These are phyloP conservation scores for Guadua angustifolia DNA, from an alignment of 176 grass and related monocot species.

Conservation along the genomic window DNA sequence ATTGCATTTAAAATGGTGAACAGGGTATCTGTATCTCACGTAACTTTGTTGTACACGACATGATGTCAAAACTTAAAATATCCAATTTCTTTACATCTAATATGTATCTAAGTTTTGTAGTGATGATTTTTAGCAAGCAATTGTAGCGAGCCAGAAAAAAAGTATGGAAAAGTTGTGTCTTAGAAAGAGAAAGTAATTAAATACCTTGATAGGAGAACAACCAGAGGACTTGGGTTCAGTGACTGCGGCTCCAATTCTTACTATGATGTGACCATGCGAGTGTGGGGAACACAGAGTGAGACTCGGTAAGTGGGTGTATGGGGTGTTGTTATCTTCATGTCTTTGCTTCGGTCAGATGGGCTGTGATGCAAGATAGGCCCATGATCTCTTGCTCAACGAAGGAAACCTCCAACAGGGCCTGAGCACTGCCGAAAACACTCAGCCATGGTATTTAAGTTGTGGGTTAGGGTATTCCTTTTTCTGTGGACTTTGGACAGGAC, in stretches of 20 bases:
- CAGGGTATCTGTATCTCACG: background rate
- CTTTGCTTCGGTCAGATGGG: background rate
- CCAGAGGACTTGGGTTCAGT: background rate
- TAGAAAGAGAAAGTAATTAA: background rate
- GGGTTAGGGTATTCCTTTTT: background rate
- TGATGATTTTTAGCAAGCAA: background rate
- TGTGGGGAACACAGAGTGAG: background rate
- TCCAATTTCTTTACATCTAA: background rate
- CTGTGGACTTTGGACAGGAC: background rate
- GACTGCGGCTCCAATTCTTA: background rate
- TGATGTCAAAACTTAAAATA: background rate
- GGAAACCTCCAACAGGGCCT: background rate
- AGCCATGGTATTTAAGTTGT: background rate
- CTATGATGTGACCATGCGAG: background rate
- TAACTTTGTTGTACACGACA: background rate
- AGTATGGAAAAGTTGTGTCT: background rate
- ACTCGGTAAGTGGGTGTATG: background rate
- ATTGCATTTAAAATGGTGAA: background rate
- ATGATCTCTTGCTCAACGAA: background rate
- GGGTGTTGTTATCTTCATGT: background rate
- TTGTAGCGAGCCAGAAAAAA: background rate
- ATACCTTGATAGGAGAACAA: background rate
- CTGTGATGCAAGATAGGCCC: background rate
- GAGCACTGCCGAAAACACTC: background rate
- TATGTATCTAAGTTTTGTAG: background rate